A percentile compares a stretch with the other conserved stretches of the same genome.
These are phyloP conservation scores for Alternaria triticina DNA, from an alignment of 2,329 filamentous ascomycete species.

Conservation along the genomic window DNA sequence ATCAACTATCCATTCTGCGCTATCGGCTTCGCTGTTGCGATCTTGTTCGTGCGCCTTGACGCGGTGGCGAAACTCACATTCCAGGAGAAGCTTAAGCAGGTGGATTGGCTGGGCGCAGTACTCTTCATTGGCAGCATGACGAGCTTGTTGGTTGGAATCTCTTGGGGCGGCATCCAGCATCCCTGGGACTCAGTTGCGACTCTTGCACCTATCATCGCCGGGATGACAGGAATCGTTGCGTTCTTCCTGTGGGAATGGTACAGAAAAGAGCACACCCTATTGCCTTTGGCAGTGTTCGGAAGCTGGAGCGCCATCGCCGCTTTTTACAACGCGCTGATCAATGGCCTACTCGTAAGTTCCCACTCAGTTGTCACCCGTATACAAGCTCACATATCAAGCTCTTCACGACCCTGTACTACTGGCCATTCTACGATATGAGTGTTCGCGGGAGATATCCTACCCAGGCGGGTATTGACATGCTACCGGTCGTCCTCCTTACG, in stretches of 20 bases:
- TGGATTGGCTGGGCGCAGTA: slow-evolving; percentile 53
- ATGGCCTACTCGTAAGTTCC: slow-evolving; percentile 52
- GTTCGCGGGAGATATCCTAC: slow-evolving; percentile 44
- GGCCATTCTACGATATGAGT: slow-evolving; percentile 51
- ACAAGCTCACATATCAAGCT: slow-evolving; percentile 37
- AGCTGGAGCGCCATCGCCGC: slow-evolving; percentile 45
- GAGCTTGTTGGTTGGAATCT: slow-evolving; percentile 51
- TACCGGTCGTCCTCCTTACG: slow-evolving; percentile 42
- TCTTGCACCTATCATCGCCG: slow-evolving; percentile 49
- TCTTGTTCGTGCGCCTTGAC: slow-evolving; percentile 31
- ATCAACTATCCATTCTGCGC: slow-evolving; percentile 64
- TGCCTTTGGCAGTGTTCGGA: slow-evolving; percentile 48
- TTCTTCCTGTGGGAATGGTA: slow-evolving; percentile 48
- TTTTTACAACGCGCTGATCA: slow-evolving; percentile 51
- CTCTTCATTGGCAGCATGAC: slow-evolving; percentile 50
- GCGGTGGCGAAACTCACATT: slow-evolving; percentile 22
- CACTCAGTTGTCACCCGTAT: neutral
- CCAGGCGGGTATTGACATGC: slow-evolving; percentile 48
- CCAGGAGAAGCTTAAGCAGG: slow-evolving; percentile 30
- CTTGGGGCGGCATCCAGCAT: slow-evolving; percentile 52
- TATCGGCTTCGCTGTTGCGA: slow-evolving; percentile 31
- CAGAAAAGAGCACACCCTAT: slow-evolving; percentile 44
- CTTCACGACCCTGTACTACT: slow-evolving; percentile 52
- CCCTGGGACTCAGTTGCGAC: slow-evolving; percentile 50
- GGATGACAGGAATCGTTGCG: slow-evolving; percentile 36